Percentiles rank a stretch among this genome's conserved stretches.
Conservation (phyloP, 1,139 yeast genomes). For the Diutina ranongensis region DNA sequence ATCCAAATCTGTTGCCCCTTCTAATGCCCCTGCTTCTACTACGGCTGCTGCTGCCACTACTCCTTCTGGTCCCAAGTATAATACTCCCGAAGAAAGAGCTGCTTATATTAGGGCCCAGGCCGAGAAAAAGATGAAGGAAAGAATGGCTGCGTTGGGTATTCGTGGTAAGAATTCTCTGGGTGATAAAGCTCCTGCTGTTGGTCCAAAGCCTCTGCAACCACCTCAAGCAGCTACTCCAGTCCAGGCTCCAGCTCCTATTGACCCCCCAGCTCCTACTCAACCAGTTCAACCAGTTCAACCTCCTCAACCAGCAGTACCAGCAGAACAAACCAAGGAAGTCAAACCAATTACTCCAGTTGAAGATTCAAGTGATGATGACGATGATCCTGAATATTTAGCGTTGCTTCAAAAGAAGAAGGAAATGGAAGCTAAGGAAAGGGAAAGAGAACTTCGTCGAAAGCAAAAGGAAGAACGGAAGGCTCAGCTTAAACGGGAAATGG, state of each 20-base stretch:
- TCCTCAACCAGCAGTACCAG: not conserved
- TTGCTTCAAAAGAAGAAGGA: slow-evolving; percentile 36
- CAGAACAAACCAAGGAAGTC: not conserved
- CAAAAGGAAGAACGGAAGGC: slow-evolving; percentile 53
- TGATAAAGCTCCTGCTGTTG: not conserved
- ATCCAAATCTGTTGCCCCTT: slow-evolving; percentile 8
- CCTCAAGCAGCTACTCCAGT: not conserved
- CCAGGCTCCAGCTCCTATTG: not conserved
- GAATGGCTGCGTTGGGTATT: slow-evolving; percentile 78
- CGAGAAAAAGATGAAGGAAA: slow-evolving; percentile 77
- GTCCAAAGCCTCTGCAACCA: not conserved
- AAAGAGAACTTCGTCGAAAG: slow-evolving; percentile 35
- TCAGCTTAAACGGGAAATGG: slow-evolving; percentile 51
- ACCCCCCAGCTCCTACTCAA: not conserved
- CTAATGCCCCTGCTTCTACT: slow-evolving; percentile 8
- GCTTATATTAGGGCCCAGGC: slow-evolving; percentile 88
- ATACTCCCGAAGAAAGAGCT: slow-evolving; percentile 55
- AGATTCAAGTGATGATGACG: slow-evolving; percentile 20
- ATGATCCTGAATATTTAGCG: slow-evolving; percentile 36
- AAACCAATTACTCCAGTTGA: not conserved
- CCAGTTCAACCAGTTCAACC: not conserved
- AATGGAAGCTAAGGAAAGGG: slow-evolving; percentile 35
- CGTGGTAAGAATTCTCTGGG: slow-evolving; percentile 21
- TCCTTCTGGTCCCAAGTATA: slow-evolving; percentile 12
- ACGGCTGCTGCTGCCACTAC: not conserved